Percentiles rank a stretch among this genome's conserved stretches.
phyloP scores from a whole-genome alignment of 306 rosid species.

The Parietaria judaica region DNA sequence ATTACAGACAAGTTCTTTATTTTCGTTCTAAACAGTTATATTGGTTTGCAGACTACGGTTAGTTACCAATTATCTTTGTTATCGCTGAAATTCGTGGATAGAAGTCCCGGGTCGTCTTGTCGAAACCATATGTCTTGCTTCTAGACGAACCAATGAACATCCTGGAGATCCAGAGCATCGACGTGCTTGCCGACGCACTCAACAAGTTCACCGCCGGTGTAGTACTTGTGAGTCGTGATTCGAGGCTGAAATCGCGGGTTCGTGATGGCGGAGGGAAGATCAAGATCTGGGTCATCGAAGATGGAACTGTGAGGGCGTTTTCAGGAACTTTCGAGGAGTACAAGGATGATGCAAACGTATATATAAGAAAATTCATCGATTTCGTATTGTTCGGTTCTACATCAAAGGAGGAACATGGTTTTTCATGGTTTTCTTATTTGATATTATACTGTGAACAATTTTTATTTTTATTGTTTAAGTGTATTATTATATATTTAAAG shows the following conservation, averaged over 20 bases:
- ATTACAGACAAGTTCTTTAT: no score
- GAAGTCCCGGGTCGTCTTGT: slow-evolving; percentile 70
- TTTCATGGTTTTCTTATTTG: no score
- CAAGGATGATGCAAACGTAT: slow-evolving; percentile 51
- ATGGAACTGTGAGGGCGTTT: slow-evolving; percentile 42
- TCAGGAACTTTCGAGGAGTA: slow-evolving; percentile 50
- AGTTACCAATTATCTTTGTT: no score
- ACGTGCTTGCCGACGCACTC: slow-evolving; percentile 60
- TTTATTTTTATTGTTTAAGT: no score
- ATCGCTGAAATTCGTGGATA: no score
- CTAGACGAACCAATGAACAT: slow-evolving; percentile 76
- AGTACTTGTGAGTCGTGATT: slow-evolving; percentile 70
- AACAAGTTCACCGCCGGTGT: slow-evolving; percentile 70
- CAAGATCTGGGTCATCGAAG: slow-evolving; percentile 73
- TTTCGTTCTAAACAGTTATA: no score
- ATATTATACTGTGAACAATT: no score
- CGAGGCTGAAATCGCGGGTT: slow-evolving; percentile 62
- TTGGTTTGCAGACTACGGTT: no score
- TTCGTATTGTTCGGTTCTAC: no score
- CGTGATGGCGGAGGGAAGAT: slow-evolving; percentile 67
- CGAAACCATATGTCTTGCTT: slow-evolving; percentile 64
- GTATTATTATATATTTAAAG: no score
- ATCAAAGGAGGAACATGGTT: slow-evolving; percentile 13
- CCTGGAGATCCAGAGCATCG: slow-evolving; percentile 77
- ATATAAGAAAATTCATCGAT: no score